Percentiles rank a stretch among this genome's conserved stretches.
Evolutionary conservation across 2,329 filamentous ascomycete genomes (phyloP).

Genomic region (Cladosporium sp.): DNA sequence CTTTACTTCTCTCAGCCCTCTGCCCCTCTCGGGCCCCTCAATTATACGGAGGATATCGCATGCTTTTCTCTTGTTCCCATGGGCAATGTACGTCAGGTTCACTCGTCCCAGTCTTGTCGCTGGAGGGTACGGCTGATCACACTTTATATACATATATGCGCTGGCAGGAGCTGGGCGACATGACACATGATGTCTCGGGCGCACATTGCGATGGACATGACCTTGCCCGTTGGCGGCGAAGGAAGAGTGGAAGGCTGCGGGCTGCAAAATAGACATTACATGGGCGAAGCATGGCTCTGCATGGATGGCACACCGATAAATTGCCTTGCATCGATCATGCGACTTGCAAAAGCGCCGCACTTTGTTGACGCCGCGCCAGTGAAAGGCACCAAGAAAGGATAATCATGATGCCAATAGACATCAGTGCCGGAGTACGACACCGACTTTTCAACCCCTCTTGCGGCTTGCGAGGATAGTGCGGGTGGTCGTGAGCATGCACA

Average conservation of each 20-base stretch:
- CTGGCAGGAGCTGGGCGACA: constrained; percentile 8
- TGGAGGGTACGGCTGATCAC: background rate
- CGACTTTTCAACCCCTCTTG: background rate
- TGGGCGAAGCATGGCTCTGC: constrained; percentile 1
- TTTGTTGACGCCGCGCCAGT: constrained; percentile 3
- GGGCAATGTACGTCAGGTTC: background rate
- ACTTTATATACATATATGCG: background rate
- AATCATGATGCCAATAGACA: constrained; percentile 1
- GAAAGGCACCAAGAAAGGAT: background rate
- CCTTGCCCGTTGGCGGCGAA: background rate
- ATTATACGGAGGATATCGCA: constrained; percentile 6
- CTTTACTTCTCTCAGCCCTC: background rate
- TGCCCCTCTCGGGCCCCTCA: constrained; percentile 21
- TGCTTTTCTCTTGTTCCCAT: background rate
- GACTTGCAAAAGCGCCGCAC: background rate
- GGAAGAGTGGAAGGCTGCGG: background rate
- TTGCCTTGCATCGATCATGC: constrained; percentile 15
- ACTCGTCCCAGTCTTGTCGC: background rate
- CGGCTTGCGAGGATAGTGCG: background rate
- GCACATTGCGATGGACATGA: constrained; percentile 6
- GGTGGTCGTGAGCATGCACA: background rate
- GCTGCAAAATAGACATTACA: background rate
- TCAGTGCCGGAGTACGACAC: background rate
- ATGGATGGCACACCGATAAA: constrained; percentile 5
- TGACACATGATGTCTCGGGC: constrained; percentile 17